Evolutionary conservation across 306 rosid species (phyloP), one percentile per base, ranked within the genome.

Genomic region (Pachyrhizus erosus): DNA sequence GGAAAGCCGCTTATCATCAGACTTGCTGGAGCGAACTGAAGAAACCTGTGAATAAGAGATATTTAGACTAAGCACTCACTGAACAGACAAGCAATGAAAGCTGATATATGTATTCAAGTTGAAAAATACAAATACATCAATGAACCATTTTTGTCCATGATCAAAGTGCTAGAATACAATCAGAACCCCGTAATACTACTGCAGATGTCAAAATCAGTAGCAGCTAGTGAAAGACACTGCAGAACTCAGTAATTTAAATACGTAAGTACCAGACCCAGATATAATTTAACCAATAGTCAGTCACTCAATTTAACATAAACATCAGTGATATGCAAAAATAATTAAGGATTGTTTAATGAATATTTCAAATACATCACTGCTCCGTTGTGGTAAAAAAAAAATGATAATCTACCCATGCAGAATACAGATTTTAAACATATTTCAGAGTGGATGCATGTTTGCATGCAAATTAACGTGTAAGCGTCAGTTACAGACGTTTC

Each of bases 11-110:
- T 91, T 93, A 64, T 96, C 98, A 76, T 96, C 99, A 57, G 99
- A 96, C 88, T 96, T 96, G 94, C 99, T 93, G 76, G 93, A 91
- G 76, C 98, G 98, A 74, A 96, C 85, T 10, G 98, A 93, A 80
- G 99, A 93, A 89, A 96, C 99, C 99, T 96, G 92, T 31, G 80
- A 86, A 49, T 78, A 83, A 89, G 62, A 85, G 76, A 73, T 42
- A 20, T 70, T 75, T 37, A 84, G 60, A 87, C 49, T 73, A 75
- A 81, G 81, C 80, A 80, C 81, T 82, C 71, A 71, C 23, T 15
- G 43, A 21, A 66, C 31, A 70, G 84, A 78, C 77, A 42, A 73
- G 43, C 18, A 69, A 45, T 26, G 42, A 66, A 74, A 66, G 61
- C 62, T 71, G 12, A 43, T 45, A 62, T 42, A 27, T 2, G 20